Percentiles rank a stretch among this genome's conserved stretches.
These are phyloP conservation scores for Jimgerdemannia lactiflua DNA, from an alignment of 192 early-diverging fungal genomes.

Conservation along the genomic window DNA sequence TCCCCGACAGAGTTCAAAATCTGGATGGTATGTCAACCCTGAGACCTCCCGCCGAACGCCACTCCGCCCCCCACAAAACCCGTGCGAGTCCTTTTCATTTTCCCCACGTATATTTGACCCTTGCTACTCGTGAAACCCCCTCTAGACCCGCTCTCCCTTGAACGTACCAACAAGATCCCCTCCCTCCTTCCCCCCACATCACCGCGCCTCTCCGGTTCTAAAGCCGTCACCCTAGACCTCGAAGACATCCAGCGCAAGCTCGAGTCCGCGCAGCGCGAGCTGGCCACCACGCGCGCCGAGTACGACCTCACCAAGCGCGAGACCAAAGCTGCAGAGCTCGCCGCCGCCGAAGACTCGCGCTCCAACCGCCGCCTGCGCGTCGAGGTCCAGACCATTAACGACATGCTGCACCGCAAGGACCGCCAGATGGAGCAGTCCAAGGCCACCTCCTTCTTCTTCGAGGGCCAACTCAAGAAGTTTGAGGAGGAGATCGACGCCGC, in stretches of 20 bases:
- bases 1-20: background rate
- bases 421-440: conserved; percentile 37
- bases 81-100: background rate
- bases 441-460: conserved; percentile 40
- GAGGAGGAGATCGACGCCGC: conserved; percentile 37
- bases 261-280: conserved; percentile 24
- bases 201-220: background rate
- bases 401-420: conserved; percentile 37
- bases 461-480: conserved; percentile 38
- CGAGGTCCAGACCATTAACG: conserved; percentile 35
- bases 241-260: conserved; percentile 36
- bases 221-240: conserved; percentile 16
- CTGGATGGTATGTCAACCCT: background rate
- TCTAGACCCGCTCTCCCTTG: background rate
- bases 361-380: conserved; percentile 32
- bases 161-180: background rate
- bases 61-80: background rate
- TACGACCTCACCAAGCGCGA: conserved; percentile 27
- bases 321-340: conserved; percentile 26
- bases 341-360: conserved; percentile 27
- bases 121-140: background rate
- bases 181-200: background rate
- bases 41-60: background rate
- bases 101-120: background rate
- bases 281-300: conserved; percentile 14